Base-by-base conservation (phyloP, 1,284 basidiomycete genomes). In the Rhodotorula sp. region DNA sequence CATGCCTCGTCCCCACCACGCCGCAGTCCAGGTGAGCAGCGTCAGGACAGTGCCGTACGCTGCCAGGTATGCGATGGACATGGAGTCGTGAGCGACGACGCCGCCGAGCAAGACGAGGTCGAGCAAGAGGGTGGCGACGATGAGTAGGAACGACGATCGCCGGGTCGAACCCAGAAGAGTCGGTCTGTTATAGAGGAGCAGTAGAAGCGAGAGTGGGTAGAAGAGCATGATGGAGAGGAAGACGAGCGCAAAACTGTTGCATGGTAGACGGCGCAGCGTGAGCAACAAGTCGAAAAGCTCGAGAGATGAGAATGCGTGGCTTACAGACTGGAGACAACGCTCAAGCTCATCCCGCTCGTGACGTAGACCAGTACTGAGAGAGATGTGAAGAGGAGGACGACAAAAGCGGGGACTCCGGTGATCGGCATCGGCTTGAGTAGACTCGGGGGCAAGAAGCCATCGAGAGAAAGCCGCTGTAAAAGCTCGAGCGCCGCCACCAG, bases 191-290 rank as follows among this genome's bases (percentile, higher is more conserved):
- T 87, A 87, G 70, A 86, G 86, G 51, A 90, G 81, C 8, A 89
- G 70, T 6, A 89, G 76, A 18, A 86, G 81, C 2, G 87, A 85
- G 24, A 88, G 51, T 0, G 87, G 88, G 73, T 89, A 89, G 30
- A 89, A 78, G 1, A 82, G 78, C 86, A 88, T 87, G 57, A 88
- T 85, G 12, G 83, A 81, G 24, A 89, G 82, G 86, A 87, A 89
- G 5, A 85, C 85, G 18, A 89, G 45, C 48, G 70, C 70, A 56
- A 71, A 71, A 22, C 69, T 70, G 57, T 8, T 20, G 18, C 20
- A 12, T 0, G 24, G 48, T 48, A 17, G 4, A 12, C 24, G 30
- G 30, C 14, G 48, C 17, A n/a, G 3, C n/a, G 10, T 42, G 15
- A n/a, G 45, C 30, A 44, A 14, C 6, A 26, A 4, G 42, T 4